These are phyloP conservation scores for Fennellomyces sp. DNA, from an alignment of 371 early-diverging fungal genomes.

Conservation along the genomic window DNA sequence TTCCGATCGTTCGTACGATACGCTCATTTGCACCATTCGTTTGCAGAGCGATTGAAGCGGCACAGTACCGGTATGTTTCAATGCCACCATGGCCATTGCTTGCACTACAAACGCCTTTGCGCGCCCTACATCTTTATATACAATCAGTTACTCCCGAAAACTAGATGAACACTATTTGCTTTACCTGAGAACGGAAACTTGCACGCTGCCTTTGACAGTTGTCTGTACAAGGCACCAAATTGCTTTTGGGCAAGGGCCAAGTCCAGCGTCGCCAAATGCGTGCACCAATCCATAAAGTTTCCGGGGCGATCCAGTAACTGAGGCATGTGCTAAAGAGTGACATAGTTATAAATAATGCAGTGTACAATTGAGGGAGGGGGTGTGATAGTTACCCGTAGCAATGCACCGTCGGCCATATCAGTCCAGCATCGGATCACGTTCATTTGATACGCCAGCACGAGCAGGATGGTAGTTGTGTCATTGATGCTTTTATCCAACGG, in stretches of 20 bases:
- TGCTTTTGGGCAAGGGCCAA: conserved; percentile 27
- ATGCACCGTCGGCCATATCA: conserved; percentile 27
- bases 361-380: too few relatives aligned
- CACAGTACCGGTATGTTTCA: conserved; percentile 3
- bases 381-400: conserved; percentile 32
- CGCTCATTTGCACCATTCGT: conserved; percentile 32
- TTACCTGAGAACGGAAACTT: conserved; percentile 24
- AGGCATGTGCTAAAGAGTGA: conserved; percentile 30
- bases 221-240: conserved; percentile 29
- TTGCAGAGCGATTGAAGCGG: conserved; percentile 24
- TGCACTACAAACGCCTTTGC: conserved; percentile 21
- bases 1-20: conserved; percentile 33
- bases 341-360: not conserved
- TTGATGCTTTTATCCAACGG: conserved; percentile 31
- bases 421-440: conserved; percentile 41
- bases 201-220: conserved; percentile 25
- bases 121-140: not conserved
- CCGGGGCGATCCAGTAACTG: conserved; percentile 36
- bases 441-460: conserved; percentile 45
- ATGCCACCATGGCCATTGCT: conserved; percentile 16
- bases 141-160: too few relatives aligned
- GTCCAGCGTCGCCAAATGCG: conserved; percentile 27
- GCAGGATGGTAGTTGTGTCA: conserved; percentile 35
- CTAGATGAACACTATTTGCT: too few relatives aligned
- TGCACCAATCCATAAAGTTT: conserved; percentile 44